These are phyloP conservation scores for Huntiella abstrusa DNA, from an alignment of 2,329 filamentous ascomycete genomes.

Conservation along the genomic window DNA sequence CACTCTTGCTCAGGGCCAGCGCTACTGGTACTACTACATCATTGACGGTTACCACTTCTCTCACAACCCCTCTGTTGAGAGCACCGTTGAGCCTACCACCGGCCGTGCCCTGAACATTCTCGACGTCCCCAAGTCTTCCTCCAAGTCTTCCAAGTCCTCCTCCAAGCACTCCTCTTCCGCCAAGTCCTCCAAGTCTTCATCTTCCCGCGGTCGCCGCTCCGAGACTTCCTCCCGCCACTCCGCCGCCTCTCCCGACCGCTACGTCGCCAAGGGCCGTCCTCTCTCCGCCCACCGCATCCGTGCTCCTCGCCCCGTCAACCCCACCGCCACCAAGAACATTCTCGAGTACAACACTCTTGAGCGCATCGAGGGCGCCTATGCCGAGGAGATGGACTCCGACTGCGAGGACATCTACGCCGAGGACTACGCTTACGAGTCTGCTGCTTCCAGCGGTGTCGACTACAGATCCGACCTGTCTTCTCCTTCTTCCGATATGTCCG, in stretches of 20 bases:
- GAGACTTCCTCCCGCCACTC: constrained; percentile 27
- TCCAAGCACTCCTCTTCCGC: constrained; percentile 20
- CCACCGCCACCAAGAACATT: constrained; percentile 73
- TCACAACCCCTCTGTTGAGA: constrained; percentile 80
- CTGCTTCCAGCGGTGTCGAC: constrained; percentile 50
- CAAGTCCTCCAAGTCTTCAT: constrained; percentile 20
- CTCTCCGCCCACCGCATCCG: constrained; percentile 78
- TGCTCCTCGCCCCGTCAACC: constrained; percentile 75
- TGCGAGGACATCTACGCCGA: constrained; percentile 20
- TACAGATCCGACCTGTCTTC: constrained; percentile 57
- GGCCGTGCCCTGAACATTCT: constrained; percentile 95
- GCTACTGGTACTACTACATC: constrained; percentile 99
- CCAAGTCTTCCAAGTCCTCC: constrained; percentile 28
- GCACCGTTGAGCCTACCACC: constrained; percentile 86
- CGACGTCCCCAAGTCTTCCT: constrained; percentile 49
- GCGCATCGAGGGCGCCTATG: constrained; percentile 54
- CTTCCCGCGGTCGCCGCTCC: constrained; percentile 24
- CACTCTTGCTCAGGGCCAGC: constrained; percentile 69
- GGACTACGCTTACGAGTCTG: constrained; percentile 39
- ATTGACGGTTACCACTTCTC: constrained; percentile 97
- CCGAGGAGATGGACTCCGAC: constrained; percentile 34
- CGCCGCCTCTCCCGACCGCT: constrained; percentile 30
- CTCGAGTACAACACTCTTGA: constrained; percentile 57
- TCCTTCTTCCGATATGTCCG: constrained; percentile 53
- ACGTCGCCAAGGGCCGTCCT: constrained; percentile 74